Percentiles rank a stretch among this genome's conserved stretches.
These are phyloP conservation scores for Escovopsis sp. DNA, from an alignment of 2,329 filamentous ascomycete species.

Conservation along the genomic window DNA sequence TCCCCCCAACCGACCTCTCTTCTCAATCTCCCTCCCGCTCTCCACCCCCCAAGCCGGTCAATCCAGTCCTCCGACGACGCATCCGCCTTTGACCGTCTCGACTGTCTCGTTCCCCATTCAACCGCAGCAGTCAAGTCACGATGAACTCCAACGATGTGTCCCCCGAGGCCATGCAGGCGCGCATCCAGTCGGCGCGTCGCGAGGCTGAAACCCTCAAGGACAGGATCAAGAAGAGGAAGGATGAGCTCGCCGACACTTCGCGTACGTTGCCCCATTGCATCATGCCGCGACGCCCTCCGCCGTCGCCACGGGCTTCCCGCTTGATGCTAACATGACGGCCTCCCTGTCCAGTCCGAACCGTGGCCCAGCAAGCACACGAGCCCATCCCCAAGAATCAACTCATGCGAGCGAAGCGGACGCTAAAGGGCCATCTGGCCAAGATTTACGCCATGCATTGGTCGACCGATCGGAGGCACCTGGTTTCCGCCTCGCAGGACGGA, in stretches of 20 bases:
- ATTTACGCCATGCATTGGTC: conserved; percentile 99
- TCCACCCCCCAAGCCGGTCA: conserved; percentile 17
- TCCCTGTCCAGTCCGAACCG: conserved; percentile 58
- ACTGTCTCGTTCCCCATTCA: conserved; percentile 4
- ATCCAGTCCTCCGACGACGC: conserved; percentile 15
- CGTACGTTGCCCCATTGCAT: conserved; percentile 46
- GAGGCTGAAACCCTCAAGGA: conserved; percentile 97
- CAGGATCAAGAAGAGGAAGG: conserved; percentile 99
- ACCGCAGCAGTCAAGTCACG: conserved; percentile 13
- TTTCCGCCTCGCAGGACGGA: conserved; percentile 95
- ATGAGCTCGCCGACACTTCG: conserved; percentile 95
- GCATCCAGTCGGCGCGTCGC: conserved; percentile 81
- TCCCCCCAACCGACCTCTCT: conserved; percentile 9
- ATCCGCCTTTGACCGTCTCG: conserved; percentile 5
- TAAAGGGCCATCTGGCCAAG: conserved; percentile 97
- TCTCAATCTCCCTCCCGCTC: conserved; percentile 17
- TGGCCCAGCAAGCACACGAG: conserved; percentile 86
- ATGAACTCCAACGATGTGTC: conserved; percentile 52
- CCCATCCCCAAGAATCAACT: conserved; percentile 75
- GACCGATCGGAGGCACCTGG: conserved; percentile 89
- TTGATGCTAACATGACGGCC: conserved; percentile 12
- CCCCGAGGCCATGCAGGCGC: conserved; percentile 76
- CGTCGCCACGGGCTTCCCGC: background rate
- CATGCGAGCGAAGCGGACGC: conserved; percentile 93
- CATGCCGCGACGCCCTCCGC: conserved; percentile 4